Conservation (phyloP, 1,139 yeast genomes). For the Yamadazyma membranifaciens region DNA sequence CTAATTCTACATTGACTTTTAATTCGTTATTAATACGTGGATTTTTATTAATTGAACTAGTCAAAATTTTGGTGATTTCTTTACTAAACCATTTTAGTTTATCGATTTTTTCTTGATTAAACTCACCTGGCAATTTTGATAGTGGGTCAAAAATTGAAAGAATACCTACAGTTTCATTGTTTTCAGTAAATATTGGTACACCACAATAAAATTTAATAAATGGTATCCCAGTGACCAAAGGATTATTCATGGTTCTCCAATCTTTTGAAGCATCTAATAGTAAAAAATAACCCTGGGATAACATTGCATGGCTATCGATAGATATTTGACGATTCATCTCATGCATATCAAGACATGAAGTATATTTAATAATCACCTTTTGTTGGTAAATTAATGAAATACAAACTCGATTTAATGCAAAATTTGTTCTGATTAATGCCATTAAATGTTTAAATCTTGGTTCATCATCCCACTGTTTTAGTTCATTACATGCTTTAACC, state of each 20-base stretch:
- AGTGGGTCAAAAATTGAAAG: conserved; percentile 59
- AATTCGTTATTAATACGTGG: conserved; percentile 2
- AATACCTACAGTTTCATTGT: conserved; percentile 51
- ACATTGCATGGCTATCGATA: conserved; percentile 64
- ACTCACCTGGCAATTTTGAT: conserved; percentile 28
- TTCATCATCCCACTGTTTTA: conserved; percentile 51
- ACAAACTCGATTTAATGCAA: conserved; percentile 51
- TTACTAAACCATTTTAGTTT: conserved; percentile 36
- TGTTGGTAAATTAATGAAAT: conserved; percentile 55
- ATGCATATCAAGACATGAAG: conserved; percentile 43
- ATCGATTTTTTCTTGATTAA: conserved; percentile 33
- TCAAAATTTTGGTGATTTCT: conserved; percentile 45
- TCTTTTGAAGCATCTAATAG: conserved; percentile 60
- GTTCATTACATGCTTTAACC: conserved; percentile 39
- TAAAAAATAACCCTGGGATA: conserved; percentile 54
- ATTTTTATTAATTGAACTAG: conserved; percentile 25
- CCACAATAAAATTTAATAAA: conserved; percentile 61
- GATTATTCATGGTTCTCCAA: conserved; percentile 64
- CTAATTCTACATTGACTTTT: conserved; percentile 8
- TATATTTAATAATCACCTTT: conserved; percentile 49
- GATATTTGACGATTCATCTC: conserved; percentile 56
- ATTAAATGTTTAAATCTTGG: conserved; percentile 38
- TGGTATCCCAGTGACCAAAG: conserved; percentile 63
- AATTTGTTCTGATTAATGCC: conserved; percentile 30
- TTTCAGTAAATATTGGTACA: conserved; percentile 48